These are phyloP conservation scores for Periconia digitata DNA, from an alignment of 2,329 filamentous ascomycete genomes.

Conservation along the genomic window DNA sequence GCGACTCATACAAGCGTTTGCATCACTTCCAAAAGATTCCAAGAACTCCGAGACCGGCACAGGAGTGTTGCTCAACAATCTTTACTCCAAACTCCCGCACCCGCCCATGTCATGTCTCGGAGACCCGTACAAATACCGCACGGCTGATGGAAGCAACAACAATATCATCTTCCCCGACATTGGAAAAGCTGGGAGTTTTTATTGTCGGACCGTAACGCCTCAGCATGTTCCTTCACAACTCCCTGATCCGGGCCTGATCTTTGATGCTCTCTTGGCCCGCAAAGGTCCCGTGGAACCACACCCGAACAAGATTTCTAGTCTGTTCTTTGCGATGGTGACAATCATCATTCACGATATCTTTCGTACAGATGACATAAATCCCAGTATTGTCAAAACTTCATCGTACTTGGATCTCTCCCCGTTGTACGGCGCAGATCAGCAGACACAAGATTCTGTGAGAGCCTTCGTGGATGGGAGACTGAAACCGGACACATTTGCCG, in stretches of 20 bases:
- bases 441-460: slow-evolving; percentile 65
- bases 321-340: slow-evolving; percentile 72
- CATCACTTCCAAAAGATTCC: slow-evolving; percentile 9
- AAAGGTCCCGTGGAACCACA: slow-evolving; percentile 58
- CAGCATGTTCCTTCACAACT: slow-evolving; percentile 57
- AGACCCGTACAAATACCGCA: slow-evolving; percentile 6
- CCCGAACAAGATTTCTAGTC: slow-evolving; percentile 67
- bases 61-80: slow-evolving; percentile 9
- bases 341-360: slow-evolving; percentile 65
- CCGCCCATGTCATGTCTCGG: slow-evolving; percentile 34
- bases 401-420: slow-evolving; percentile 74
- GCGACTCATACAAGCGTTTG: slow-evolving; percentile 7
- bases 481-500: slow-evolving; percentile 69
- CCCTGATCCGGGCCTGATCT: slow-evolving; percentile 64
- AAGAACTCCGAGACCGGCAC: slow-evolving; percentile 1
- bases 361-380: slow-evolving; percentile 63
- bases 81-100: slow-evolving; percentile 46
- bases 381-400: slow-evolving; percentile 65
- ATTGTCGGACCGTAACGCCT: slow-evolving; percentile 63
- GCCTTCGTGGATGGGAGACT: slow-evolving; percentile 67
- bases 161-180: slow-evolving; percentile 2
- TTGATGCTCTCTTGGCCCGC: slow-evolving; percentile 64
- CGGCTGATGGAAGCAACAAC: slow-evolving; percentile 1
- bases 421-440: slow-evolving; percentile 63
- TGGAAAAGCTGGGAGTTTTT: slow-evolving; percentile 48